Evolutionary conservation across 1,284 basidiomycete genomes (phyloP), one percentile per base, ranked within the genome.

Genomic region (Neonothopanus nambi): DNA sequence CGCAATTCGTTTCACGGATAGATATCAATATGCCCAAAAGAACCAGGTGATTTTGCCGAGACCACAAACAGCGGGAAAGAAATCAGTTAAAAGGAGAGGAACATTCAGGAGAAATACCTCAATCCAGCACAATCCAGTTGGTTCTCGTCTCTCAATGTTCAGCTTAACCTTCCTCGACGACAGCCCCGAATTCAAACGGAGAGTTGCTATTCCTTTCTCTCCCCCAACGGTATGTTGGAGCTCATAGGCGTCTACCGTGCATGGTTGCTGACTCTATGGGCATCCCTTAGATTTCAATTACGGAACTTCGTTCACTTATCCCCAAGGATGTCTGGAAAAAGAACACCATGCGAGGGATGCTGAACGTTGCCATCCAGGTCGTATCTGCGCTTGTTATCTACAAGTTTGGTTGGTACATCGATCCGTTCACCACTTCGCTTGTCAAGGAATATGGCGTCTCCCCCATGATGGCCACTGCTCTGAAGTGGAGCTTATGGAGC

Each of bases 341-440:
- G 36, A 51, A 24, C 44, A 57, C 56, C 15, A 18, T 51, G 35
- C 51, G 42, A 30, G 56, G 56, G 11, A n/a, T 57, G 33, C 43
- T 33, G 24, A 54, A 54, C 26, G 52, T 54, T 30, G 37, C 20
- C 12, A 48, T 48, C n/a, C 52, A 53, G 18, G 48, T 54, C 3
- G 6, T 42, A 8, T 45, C 50, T 7, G 56, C 56, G 1, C 39
- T 51, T 18, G 13, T 54, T 18, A 13, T 57, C 20, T 54, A 57
- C 38, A 51, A 43, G 28, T 8, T 45, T 7, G 44, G 48, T 6
- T 46, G 38, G 47, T 28, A 21, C 38, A 54, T 57, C 26, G 40
- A 52, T 18, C 35, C 44, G 3, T 18, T 47, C 15, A 17, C 35
- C 7, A 13, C 30, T 23, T 36, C 17, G 24, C 18, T 54, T 4